phyloP scores from a whole-genome alignment of 2,329 filamentous ascomycete species.

The Epichloe coenophiala region DNA sequence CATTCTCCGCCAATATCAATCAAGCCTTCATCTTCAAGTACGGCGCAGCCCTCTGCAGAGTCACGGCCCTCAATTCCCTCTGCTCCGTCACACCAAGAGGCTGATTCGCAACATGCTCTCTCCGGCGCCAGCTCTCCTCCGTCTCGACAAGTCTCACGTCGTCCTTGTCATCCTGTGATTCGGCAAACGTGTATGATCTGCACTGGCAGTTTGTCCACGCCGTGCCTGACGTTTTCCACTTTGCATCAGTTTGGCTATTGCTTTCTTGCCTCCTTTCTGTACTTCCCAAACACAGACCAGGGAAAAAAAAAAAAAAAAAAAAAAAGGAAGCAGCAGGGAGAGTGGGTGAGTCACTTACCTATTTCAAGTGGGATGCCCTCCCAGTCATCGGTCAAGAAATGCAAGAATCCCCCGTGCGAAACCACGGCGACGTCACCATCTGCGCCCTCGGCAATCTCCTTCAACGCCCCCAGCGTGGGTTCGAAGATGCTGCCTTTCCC shows the following conservation, averaged over 20 bases:
- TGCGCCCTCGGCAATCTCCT: slow-evolving; percentile 24
- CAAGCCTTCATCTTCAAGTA: slow-evolving; percentile 21
- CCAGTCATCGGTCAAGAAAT: slow-evolving; percentile 78
- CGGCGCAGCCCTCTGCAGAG: slow-evolving; percentile 22
- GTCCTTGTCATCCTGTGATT: slow-evolving; percentile 34
- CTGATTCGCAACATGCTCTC: slow-evolving; percentile 24
- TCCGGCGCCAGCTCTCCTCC: slow-evolving; percentile 30
- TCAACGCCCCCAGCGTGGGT: slow-evolving; percentile 38
- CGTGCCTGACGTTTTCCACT: slow-evolving; percentile 38
- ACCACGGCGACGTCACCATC: slow-evolving; percentile 61
- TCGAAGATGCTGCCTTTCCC: slow-evolving; percentile 27
- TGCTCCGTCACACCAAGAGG: slow-evolving; percentile 33
- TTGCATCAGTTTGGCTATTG: background rate
- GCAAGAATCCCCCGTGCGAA: slow-evolving; percentile 75
- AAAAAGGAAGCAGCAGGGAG: background rate
- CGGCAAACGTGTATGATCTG: slow-evolving; percentile 52
- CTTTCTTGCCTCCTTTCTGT: background rate
- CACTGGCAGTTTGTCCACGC: slow-evolving; percentile 64
- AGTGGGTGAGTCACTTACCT: slow-evolving; percentile 20
- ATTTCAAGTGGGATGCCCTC: slow-evolving; percentile 35
- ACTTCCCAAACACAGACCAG: background rate
- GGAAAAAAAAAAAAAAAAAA: no score
- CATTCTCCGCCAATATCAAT: background rate
- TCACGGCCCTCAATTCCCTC: slow-evolving; percentile 26
- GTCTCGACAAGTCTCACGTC: slow-evolving; percentile 36